Evolutionary conservation across 768 basidiomycete genomes (phyloP), one percentile per base, ranked within the genome.

Genomic region (Tricholoma flavovirens): DNA sequence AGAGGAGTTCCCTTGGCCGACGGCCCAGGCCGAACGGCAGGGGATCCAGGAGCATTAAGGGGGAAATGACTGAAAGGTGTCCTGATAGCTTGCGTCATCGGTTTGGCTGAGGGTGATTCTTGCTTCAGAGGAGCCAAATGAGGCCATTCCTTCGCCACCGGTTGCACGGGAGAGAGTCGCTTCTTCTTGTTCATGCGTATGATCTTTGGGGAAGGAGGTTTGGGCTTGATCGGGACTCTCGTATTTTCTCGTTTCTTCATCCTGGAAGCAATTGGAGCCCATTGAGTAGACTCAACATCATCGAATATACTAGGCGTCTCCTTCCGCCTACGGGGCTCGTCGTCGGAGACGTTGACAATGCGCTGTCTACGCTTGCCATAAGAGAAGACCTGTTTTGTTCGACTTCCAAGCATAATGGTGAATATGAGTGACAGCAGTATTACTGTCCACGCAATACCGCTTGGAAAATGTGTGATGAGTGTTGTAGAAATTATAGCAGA

Each of bases 331-430:
- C 61, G 59, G 51, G 66, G 67, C 54, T 68, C 67, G 53, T 71
- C 67, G 53, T 71, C 67, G 49, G 75, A 73, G 42, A 73, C 75
- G 56, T 75, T 77, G 61, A 87, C 74, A n/a, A 87, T 76, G 36
- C 86, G 82, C 53, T 78, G 78, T 38, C 74, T 74, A 58, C 86
- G 81, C 60, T 82, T 81, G 19, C 86, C 86, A 61, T 88, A 88
- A 19, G 83, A 72, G 51, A 76, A 79, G 49, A 88, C 78, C 62
- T 84, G 82, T 66, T 84, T 86, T 5, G 86, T 88, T 60, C 75
- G 79, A 56, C 79, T 62, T 22, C 83, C 76, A 15, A 85, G 74
- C 86, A 87, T 86, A 49, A 63, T 50, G 42, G 60, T 51, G 19
- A 64, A 24, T 17, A 54, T 51, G 22, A 55, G 58, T 52, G 54